A percentile compares a stretch with the other conserved stretches of the same genome.
Conservation (phyloP, 345 rosid species). For the Psidium friedrichsthalianum region DNA sequence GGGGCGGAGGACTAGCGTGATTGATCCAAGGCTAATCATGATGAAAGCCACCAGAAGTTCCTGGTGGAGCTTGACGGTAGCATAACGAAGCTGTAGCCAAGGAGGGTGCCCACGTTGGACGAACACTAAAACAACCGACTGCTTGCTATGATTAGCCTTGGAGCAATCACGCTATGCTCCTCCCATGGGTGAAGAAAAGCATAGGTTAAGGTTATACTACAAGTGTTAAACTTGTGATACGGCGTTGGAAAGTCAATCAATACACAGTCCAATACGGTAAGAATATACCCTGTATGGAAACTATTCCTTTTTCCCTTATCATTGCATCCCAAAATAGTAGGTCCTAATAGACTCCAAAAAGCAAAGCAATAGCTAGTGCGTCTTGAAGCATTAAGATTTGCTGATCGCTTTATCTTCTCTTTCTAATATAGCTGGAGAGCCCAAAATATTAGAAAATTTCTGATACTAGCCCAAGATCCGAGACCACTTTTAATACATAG, state of each 20-base stretch:
- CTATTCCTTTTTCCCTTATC: background rate
- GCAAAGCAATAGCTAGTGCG: background rate
- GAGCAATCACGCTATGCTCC: too few species aligned
- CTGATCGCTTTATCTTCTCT: background rate
- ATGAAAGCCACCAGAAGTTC: too few species aligned
- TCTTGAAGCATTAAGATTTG: background rate
- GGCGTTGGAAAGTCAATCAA: background rate
- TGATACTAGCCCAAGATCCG: background rate
- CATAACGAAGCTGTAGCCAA: too few species aligned
- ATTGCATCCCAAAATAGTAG: background rate
- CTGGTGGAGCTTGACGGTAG: too few species aligned
- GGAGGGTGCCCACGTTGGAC: too few species aligned
- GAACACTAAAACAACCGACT: too few species aligned
- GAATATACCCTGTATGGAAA: background rate
- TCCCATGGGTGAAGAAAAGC: too few species aligned
- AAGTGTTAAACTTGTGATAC: background rate
- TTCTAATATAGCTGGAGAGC: background rate
- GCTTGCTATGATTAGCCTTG: too few species aligned
- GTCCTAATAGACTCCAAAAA: background rate
- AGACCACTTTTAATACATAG: background rate
- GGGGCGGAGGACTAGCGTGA: too few species aligned
- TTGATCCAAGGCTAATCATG: too few species aligned
- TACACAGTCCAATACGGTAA: background rate
- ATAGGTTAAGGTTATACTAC: too few species aligned
- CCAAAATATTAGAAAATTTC: background rate